phyloP scores from a whole-genome alignment of 129 eudicot genomes.

The Rutidosis leptorrhynchoides region DNA sequence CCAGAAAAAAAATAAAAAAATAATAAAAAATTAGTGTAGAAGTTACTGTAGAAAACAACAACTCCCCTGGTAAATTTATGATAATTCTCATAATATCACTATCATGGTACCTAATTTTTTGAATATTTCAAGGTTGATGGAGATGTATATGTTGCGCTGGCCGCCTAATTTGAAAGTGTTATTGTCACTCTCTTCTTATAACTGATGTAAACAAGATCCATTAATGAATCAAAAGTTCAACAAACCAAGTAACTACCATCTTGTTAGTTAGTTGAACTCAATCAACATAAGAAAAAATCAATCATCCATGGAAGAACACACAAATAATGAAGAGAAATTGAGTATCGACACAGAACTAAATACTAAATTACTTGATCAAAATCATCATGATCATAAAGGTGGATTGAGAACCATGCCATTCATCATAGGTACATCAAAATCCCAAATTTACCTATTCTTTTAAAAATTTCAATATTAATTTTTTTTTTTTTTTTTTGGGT shows the following conservation, averaged over 20 bases:
- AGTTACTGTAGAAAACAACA: too few relatives aligned
- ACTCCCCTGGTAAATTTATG: too few relatives aligned
- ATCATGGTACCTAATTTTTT: neutral
- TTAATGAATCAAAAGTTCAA: neutral
- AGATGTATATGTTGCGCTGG: neutral
- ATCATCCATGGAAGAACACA: conserved; percentile 27
- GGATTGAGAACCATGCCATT: conserved; percentile 42
- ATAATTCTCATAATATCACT: too few relatives aligned
- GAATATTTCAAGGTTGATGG: neutral
- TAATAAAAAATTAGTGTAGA: too few relatives aligned
- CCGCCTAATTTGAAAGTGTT: neutral
- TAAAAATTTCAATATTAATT: too few relatives aligned
- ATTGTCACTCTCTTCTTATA: too few relatives aligned
- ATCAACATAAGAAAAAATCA: neutral
- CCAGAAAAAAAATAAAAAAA: too few relatives aligned
- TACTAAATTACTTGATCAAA: conserved; percentile 17
- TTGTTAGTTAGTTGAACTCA: too few relatives aligned
- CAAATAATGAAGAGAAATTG: neutral
- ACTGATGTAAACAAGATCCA: neutral
- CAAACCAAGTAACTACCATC: neutral
- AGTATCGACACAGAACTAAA: conserved; percentile 11
- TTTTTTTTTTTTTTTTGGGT: neutral
- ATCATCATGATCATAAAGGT: conserved; percentile 24
- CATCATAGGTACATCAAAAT: conserved; percentile 31
- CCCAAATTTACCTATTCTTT: too few relatives aligned